Conservation (phyloP, 2,329 filamentous ascomycete genomes). For the Stenocarpella maydis region DNA sequence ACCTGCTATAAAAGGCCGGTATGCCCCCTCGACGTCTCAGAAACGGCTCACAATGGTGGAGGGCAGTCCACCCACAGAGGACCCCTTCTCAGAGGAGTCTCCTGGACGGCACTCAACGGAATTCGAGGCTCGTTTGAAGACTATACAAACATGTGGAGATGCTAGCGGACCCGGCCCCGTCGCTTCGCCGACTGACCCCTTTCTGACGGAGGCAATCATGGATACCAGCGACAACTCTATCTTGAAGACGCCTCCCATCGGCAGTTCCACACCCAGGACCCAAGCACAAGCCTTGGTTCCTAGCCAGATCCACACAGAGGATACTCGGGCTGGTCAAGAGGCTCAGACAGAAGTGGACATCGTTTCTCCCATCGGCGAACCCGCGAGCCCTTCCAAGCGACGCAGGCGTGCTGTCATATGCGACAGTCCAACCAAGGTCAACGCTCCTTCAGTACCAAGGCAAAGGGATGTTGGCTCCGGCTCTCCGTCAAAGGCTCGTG, state of each 20-base stretch:
- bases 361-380: background rate
- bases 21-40: constrained; percentile 30
- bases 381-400: background rate
- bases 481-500: background rate
- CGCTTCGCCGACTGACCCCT: constrained; percentile 38
- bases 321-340: background rate
- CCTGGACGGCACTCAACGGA: constrained; percentile 28
- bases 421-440: background rate
- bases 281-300: background rate
- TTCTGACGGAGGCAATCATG: constrained; percentile 46
- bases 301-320: background rate
- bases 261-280: constrained; percentile 38
- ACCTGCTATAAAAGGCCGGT: constrained; percentile 39
- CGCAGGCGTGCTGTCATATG: background rate
- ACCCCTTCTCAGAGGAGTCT: constrained; percentile 37
- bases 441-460: background rate
- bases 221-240: constrained; percentile 37
- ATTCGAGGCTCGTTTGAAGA: constrained; percentile 37
- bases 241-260: constrained; percentile 36
- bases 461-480: background rate
- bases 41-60: constrained; percentile 42
- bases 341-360: background rate
- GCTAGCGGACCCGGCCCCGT: background rate
- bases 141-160: background rate
- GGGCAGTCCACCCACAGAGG: constrained; percentile 32